Conservation (phyloP, 495 filamentous ascomycete genomes). For the Pseudoneurospora amorphoporcata region DNA sequence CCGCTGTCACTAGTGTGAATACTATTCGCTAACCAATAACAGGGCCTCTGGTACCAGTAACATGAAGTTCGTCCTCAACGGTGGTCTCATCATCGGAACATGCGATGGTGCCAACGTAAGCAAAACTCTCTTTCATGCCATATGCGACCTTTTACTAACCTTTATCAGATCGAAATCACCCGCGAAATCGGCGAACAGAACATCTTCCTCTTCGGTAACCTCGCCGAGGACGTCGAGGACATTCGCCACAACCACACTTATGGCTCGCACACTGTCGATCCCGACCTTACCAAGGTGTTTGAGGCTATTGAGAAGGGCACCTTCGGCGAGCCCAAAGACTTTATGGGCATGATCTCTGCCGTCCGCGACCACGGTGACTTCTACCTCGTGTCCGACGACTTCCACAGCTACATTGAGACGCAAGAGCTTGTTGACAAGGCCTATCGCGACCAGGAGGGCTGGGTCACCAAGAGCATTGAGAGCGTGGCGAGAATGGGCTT, state of each 20-base stretch:
- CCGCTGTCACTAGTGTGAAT: background rate
- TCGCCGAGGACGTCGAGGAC: constrained; percentile 94
- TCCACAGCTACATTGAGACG: constrained; percentile 83
- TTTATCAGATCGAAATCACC: constrained; percentile 80
- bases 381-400: constrained; percentile 95
- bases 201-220: constrained; percentile 96
- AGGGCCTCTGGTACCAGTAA: constrained; percentile 56
- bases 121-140: background rate
- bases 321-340: constrained; percentile 69
- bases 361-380: constrained; percentile 92
- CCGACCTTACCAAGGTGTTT: constrained; percentile 69
- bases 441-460: constrained; percentile 83
- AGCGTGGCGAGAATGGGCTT: constrained; percentile 89
- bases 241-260: constrained; percentile 87
- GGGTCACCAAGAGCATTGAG: constrained; percentile 80
- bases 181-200: constrained; percentile 92
- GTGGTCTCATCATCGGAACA: constrained; percentile 92
- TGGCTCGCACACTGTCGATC: constrained; percentile 65
- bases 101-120: constrained; percentile 95
- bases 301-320: constrained; percentile 61
- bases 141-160: constrained; percentile 2
- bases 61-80: constrained; percentile 99
- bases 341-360: constrained; percentile 68
- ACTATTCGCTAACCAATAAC: background rate
- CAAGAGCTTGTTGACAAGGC: constrained; percentile 83